phyloP scores from a whole-genome alignment of 495 filamentous ascomycete genomes.

The Penicillium dipodomyicola region DNA sequence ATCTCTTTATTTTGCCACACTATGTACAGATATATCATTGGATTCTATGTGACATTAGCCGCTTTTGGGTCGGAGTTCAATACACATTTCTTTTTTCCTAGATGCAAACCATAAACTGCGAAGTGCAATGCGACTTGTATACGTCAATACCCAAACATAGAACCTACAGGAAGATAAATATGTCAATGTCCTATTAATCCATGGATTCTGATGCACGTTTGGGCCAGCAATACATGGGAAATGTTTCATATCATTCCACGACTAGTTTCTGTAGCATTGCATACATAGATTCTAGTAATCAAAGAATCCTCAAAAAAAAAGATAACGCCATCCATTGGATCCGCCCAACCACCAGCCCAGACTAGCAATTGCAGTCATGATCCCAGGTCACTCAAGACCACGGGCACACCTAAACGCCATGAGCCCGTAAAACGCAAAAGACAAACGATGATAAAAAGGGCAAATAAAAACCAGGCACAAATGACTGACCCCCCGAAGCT shows the following conservation, averaged over 20 bases:
- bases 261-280: slow-evolving; percentile 1
- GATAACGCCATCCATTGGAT: slow-evolving; percentile 27
- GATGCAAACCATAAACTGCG: neutral
- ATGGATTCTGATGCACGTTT: neutral
- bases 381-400: slow-evolving; percentile 7
- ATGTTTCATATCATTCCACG: slow-evolving; percentile 6
- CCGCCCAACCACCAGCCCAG: slow-evolving; percentile 12
- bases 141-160: neutral
- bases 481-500: neutral
- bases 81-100: neutral
- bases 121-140: neutral
- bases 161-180: neutral
- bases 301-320: neutral
- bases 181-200: neutral
- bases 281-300: neutral
- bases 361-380: slow-evolving; percentile 11
- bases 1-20: slow-evolving; percentile 21
- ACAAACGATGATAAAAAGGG: slow-evolving; percentile 7
- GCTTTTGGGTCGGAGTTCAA: slow-evolving; percentile 31
- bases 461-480: slow-evolving; percentile 2
- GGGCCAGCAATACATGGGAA: neutral
- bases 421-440: neutral
- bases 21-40: slow-evolving; percentile 34
- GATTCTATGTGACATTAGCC: slow-evolving; percentile 30
- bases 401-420: slow-evolving; percentile 24